Base-by-base conservation (phyloP, 2,329 filamentous ascomycete species). In the Parastagonospora avenae region DNA sequence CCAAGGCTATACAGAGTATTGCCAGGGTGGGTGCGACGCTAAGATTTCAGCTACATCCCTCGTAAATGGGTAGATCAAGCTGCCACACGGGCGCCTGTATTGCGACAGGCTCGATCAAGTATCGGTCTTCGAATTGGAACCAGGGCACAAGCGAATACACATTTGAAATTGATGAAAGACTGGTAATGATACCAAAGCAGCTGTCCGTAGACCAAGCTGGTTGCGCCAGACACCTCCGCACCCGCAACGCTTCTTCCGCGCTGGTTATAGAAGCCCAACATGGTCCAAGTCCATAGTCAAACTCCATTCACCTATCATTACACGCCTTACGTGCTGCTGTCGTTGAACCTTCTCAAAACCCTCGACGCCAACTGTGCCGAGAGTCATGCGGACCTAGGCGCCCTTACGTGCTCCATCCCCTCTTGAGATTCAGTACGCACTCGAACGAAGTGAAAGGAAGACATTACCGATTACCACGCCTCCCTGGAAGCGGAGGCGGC, bases 361-460 rank as follows among this genome's bases (percentile, higher is more conserved):
- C 4, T 40, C 16, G 15, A 11, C n/a, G 37, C 37, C 15, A 40
- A 24, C 5, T 24, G 5, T 24, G 19, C 11, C 12, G 32, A 28
- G 16, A 38, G 36, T 60, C 32, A 59, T 24, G 38, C 56, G 48
- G 49, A 50, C 54, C 54, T 58, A 52, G 38, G 48, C 28, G 43
- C 39, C 52, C 46, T 54, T 66, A 68, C 62, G 67, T 67, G 62
- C 68, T 71, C 64, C 67, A 70, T 38, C 67, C 67, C 63, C 67
- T 73, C 60, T 37, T 40, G 59, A 55, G 55, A 62, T 54, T 70
- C 63, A 72, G 67, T 62, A 69, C 55, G 50, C 39, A 57, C 45
- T 57, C 52, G 43, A 37, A 50, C 45, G 48, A 46, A 45, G 50
- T 50, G 60, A 59, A 48, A 52, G 60, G 58, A 54, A 39, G 28